phyloP scores from a whole-genome alignment of 116 monocot genomes.

The Posidonia oceanica region DNA sequence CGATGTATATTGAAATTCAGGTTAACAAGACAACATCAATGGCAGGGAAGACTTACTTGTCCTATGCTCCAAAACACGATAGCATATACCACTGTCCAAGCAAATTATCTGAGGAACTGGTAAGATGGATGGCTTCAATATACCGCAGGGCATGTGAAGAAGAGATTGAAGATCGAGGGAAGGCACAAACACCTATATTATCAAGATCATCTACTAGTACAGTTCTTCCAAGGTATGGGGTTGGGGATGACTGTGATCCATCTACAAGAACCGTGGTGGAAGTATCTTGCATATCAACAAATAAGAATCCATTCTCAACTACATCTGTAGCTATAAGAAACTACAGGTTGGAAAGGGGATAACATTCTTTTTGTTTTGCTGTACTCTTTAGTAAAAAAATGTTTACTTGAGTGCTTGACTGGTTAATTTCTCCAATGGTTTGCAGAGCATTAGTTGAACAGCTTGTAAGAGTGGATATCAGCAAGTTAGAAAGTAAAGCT shows the following conservation, averaged over 20 bases:
- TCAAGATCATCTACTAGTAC: constrained; percentile 56
- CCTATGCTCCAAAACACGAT: constrained; percentile 35
- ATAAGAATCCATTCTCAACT: constrained; percentile 39
- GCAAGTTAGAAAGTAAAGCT: constrained; percentile 29
- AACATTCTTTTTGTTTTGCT: neutral
- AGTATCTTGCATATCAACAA: constrained; percentile 35
- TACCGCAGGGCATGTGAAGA: constrained; percentile 36
- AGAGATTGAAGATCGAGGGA: constrained; percentile 21
- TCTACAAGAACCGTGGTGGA: constrained; percentile 22
- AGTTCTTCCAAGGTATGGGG: constrained; percentile 19
- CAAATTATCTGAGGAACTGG: constrained; percentile 77
- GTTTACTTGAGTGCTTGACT: neutral
- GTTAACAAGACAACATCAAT: constrained; percentile 24
- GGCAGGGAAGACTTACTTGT: constrained; percentile 22
- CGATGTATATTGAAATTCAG: constrained; percentile 2
- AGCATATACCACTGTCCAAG: constrained; percentile 51
- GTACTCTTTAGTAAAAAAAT: neutral
- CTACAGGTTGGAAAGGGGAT: constrained; percentile 35
- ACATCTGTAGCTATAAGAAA: constrained; percentile 38
- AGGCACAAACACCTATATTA: constrained; percentile 20
- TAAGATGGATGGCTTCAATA: constrained; percentile 71
- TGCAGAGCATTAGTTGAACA: constrained; percentile 66
- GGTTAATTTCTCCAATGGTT: neutral
- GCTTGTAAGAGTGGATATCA: constrained; percentile 51
- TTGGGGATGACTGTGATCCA: constrained; percentile 17